phyloP scores from a whole-genome alignment of 495 filamentous ascomycete species.

The Cercophora newfieldiana region DNA sequence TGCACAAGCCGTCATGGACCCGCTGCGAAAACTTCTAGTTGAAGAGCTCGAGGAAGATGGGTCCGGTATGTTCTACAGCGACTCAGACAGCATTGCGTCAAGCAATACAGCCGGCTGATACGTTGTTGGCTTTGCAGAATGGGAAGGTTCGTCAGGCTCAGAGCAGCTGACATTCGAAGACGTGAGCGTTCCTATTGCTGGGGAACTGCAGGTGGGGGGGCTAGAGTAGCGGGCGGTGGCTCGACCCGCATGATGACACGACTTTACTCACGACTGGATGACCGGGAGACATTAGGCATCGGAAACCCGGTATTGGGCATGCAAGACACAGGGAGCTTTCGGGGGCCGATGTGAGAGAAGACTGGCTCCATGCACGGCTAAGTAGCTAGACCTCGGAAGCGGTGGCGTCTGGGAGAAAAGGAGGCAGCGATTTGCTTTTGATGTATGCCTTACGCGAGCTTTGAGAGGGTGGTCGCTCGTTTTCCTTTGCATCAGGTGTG shows the following conservation, averaged over 20 bases:
- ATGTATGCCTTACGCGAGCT: background rate
- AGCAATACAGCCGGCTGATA: conserved; percentile 44
- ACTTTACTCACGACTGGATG: background rate
- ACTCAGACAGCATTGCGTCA: conserved; percentile 41
- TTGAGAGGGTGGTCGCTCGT: background rate
- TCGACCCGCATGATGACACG: conserved; percentile 1
- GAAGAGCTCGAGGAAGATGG: conserved; percentile 57
- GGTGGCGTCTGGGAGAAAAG: conserved; percentile 17
- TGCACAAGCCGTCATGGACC: conserved; percentile 41
- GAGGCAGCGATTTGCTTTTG: conserved; percentile 11
- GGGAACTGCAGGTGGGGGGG: conserved; percentile 31
- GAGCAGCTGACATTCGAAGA: conserved; percentile 40
- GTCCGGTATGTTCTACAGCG: conserved; percentile 52
- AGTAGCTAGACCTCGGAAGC: conserved; percentile 1
- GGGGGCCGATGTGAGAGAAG: background rate
- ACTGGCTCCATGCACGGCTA: background rate
- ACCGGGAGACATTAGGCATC: background rate
- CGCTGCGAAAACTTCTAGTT: conserved; percentile 43
- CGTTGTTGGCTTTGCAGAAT: conserved; percentile 33
- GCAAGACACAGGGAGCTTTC: background rate
- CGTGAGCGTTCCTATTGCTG: conserved; percentile 20
- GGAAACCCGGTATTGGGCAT: background rate
- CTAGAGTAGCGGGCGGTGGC: background rate
- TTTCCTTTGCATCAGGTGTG: background rate
- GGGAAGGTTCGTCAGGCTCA: conserved; percentile 48